These are phyloP conservation scores for Candida pseudoglaebosa DNA, from an alignment of 805 yeast species.

Conservation along the genomic window DNA sequence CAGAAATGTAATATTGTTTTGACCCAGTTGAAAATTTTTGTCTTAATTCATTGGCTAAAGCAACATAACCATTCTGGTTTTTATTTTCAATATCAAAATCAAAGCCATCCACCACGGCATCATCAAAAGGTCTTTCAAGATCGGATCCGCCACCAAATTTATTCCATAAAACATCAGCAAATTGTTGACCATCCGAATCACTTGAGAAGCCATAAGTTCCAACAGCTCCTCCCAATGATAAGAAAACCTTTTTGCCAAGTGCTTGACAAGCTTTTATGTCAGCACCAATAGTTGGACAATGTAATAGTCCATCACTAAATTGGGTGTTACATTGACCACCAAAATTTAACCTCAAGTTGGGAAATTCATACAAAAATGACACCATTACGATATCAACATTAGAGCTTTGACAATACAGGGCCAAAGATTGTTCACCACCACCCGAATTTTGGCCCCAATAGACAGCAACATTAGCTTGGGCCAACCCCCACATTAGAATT, in stretches of 20 bases:
- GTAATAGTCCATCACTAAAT: slow-evolving; percentile 38
- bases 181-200: slow-evolving; percentile 51
- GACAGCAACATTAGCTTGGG: slow-evolving; percentile 55
- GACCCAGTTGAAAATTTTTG: slow-evolving; percentile 25
- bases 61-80: slow-evolving; percentile 20
- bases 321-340: slow-evolving; percentile 16
- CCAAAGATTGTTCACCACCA: slow-evolving; percentile 30
- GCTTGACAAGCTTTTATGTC: slow-evolving; percentile 73
- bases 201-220: slow-evolving; percentile 47
- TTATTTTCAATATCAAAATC: slow-evolving; percentile 31
- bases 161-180: slow-evolving; percentile 40
- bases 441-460: slow-evolving; percentile 78
- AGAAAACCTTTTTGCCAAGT: slow-evolving; percentile 64
- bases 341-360: slow-evolving; percentile 22
- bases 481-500: not conserved
- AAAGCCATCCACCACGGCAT: slow-evolving; percentile 31
- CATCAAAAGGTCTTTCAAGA: slow-evolving; percentile 22
- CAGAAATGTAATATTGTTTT: slow-evolving; percentile 69
- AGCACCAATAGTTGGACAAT: slow-evolving; percentile 36
- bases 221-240: slow-evolving; percentile 55
- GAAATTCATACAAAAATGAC: slow-evolving; percentile 64
- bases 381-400: slow-evolving; percentile 66
- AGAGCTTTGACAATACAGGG: slow-evolving; percentile 55
- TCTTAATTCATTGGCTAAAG: slow-evolving; percentile 26
- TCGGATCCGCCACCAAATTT: slow-evolving; percentile 24